Conservation (phyloP, 2,329 filamentous ascomycete species). For the Geoglossum cookeanum region DNA sequence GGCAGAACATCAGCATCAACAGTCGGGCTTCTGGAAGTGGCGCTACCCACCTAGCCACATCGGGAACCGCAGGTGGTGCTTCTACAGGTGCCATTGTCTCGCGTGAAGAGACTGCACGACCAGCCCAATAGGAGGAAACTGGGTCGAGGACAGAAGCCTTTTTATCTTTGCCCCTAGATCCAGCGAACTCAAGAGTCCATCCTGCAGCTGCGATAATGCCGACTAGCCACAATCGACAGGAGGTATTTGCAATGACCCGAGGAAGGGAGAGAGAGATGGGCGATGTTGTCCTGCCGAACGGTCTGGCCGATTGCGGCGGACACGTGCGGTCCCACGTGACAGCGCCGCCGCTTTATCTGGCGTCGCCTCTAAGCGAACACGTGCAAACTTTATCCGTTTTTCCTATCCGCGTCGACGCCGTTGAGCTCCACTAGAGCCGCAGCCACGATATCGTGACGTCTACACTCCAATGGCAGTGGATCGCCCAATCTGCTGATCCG, state of each 20-base stretch:
- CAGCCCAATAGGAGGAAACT: background rate
- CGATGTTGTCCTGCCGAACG: no score
- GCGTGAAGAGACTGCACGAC: background rate
- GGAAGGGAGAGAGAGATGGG: background rate
- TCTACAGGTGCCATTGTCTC: background rate
- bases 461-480: no score
- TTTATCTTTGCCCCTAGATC: background rate
- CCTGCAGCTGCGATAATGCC: background rate
- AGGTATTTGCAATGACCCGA: background rate
- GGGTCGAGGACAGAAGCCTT: background rate
- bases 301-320: no score
- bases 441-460: no score
- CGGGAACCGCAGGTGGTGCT: conserved; percentile 6
- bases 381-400: no score
- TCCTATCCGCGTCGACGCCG: no score
- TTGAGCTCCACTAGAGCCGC: no score
- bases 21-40: background rate
- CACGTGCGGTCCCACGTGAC: no score
- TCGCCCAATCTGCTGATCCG: no score
- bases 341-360: no score
- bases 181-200: background rate
- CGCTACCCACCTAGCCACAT: conserved; percentile 14
- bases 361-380: no score
- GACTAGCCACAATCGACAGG: background rate
- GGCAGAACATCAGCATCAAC: conserved; percentile 5